Base-by-base conservation (phyloP, 306 rosid genomes). In the Senna tora region DNA sequence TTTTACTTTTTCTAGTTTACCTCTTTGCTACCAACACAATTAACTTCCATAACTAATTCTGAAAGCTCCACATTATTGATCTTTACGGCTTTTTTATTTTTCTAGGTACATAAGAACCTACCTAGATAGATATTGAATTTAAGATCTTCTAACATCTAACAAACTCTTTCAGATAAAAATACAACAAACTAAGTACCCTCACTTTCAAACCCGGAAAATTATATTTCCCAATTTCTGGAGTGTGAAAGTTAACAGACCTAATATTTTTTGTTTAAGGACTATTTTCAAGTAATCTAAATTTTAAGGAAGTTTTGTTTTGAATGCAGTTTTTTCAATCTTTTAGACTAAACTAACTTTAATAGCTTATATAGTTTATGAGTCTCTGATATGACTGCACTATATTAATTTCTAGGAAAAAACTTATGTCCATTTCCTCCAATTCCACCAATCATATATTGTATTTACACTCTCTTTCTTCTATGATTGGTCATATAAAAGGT, bases 11-110 rank as follows among this genome's bases (percentile, higher is more conserved):
- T 75, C 53, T 59, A n/a, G 63, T 41, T 33, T 47, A 65, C 63
- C 10, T 16, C 22, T 49, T 22, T 28, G 41, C 4, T 57, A 7
- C 25, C 15, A 5, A 58, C 43, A 59, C 65, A 6, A 20, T 7
- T 46, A 73, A 67, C 69, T 61, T 39, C 30, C 67, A 46, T 77
- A 67, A 73, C 79, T 46, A 67, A 49, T 19, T 19, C 9, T 52
- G 46, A 73, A 66, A 14, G 28, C 69, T 65, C 7, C 42, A 7
- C 34, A 14, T 11, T 49, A 20, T 4, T 70, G 42, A 20, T 60
- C 30, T 14, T n/a, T 30, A 0, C 30, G 21, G 32, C 13, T 50
- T 7, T 7, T 13, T 21, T 28, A 56, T 56, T 28, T 22, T 30
- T 28, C 3, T 30, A 2, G 20, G 39, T 1, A 5, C 39, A 13